A percentile compares a stretch with the other conserved stretches of the same genome.
Conservation (phyloP, 2,329 filamentous ascomycete genomes). For the Trichophyton rubrum region DNA sequence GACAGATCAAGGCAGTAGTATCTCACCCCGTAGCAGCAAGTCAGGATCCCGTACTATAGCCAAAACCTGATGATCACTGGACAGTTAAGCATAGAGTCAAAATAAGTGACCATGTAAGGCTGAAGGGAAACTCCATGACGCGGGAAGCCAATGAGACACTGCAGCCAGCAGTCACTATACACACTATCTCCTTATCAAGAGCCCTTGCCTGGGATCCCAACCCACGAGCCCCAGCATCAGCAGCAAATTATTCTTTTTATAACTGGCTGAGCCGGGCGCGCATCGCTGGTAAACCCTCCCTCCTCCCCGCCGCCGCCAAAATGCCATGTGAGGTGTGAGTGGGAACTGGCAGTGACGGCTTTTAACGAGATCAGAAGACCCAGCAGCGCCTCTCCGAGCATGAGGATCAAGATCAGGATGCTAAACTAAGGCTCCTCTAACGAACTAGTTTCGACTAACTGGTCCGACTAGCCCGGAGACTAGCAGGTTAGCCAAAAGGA, state of each 20-base stretch:
- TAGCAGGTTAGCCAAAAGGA: too few relatives aligned
- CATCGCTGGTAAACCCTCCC: too few relatives aligned
- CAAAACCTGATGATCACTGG: too few relatives aligned
- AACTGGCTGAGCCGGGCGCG: background rate
- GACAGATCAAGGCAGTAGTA: background rate
- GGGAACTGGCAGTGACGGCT: background rate
- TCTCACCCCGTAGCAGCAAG: background rate
- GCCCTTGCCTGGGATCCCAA: background rate
- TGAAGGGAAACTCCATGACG: background rate
- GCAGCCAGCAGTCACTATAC: background rate
- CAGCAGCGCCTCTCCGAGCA: background rate
- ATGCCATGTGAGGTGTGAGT: constrained; percentile 2
- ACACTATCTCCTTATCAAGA: too few relatives aligned
- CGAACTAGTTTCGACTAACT: too few relatives aligned
- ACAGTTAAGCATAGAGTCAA: background rate
- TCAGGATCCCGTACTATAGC: too few relatives aligned
- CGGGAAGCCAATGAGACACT: background rate
- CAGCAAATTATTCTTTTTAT: background rate
- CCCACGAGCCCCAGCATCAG: background rate
- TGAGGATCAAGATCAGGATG: background rate
- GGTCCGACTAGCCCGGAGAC: too few relatives aligned
- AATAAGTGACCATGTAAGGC: background rate
- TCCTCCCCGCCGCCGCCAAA: background rate
- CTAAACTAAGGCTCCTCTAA: too few relatives aligned
- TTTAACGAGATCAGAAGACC: background rate